Evolutionary conservation across 2,329 filamentous ascomycete genomes (phyloP), one percentile per base, ranked within the genome.

Genomic region (Bipolaris cookei): DNA sequence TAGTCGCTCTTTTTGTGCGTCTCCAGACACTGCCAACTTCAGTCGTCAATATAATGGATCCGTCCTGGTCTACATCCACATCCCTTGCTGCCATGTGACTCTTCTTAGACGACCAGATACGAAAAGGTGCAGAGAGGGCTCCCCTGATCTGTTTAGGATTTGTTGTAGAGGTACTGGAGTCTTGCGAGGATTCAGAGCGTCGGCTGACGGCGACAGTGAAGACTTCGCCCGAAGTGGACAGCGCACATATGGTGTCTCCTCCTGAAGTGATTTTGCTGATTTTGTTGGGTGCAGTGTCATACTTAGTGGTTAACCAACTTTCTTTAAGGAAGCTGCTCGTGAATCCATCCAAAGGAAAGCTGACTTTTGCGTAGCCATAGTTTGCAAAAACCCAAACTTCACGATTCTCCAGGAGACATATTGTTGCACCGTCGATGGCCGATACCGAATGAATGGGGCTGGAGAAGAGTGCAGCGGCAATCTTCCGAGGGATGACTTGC

Each of bases 331-430:
- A 88, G 58, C 86, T 86, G 57, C 89, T 92, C 18, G 84, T 84
- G 63, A 91, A 88, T 5, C 86, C 84, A 63, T 93, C 90, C 32
- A 91, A 81, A 0, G 92, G 90, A 62, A 98, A 97, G 43, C 87
- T 88, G 52, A 98, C 83, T 62, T 92, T 91, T n/a, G 92, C 92
- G 73, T 97, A 98, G 4, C 94, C 94, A 69, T 96, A 98, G 65
- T 96, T 96, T 0, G 92, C 94, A 68, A 99, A 97, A 0, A 99
- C 89, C 83, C 90, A 96, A 8, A 98, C 92, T 18, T 92, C 92
- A 65, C 90, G 88, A 66, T 92, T 96, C 46, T 92, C 89, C 3
- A 99, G 84, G 25, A 99, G 79, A 61, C 92, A 90, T 1, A 89
- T 88, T 0, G 95, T 97, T 6, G 95, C 95, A 64, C 88, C 89